Conservation (phyloP, 169 alveolate species). For the Babesia ovata region DNA sequence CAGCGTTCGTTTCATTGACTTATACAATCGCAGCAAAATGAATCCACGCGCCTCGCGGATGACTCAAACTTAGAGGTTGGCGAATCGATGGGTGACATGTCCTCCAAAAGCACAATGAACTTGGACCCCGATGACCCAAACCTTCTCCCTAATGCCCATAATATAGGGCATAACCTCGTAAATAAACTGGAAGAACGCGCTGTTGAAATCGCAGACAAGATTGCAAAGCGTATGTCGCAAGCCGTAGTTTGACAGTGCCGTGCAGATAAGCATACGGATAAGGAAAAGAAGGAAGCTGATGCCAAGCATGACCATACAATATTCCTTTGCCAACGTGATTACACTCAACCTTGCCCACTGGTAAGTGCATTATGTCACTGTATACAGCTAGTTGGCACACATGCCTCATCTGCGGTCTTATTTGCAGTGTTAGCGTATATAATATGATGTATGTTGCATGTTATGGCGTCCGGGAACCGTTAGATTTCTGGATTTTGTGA, state of each 20-base stretch:
- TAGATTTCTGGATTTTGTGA: too few species aligned
- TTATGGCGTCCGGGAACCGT: too few species aligned
- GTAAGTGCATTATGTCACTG: constrained; percentile 31
- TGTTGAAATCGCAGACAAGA: constrained; percentile 12
- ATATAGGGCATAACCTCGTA: background rate
- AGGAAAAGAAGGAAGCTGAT: constrained; percentile 19
- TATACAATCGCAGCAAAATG: constrained; percentile 1
- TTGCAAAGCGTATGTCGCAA: constrained; percentile 6
- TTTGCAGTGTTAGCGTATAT: too few species aligned
- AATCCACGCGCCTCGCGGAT: constrained; percentile 20
- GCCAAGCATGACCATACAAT: constrained; percentile 64
- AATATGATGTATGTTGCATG: too few species aligned
- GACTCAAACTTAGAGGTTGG: constrained; percentile 14
- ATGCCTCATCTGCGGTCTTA: too few species aligned
- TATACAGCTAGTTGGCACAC: too few species aligned
- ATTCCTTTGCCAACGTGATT: constrained; percentile 74
- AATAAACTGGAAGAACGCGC: constrained; percentile 19
- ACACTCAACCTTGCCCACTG: constrained; percentile 75
- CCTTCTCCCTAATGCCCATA: constrained; percentile 24
- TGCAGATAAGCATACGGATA: constrained; percentile 17
- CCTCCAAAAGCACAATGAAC: constrained; percentile 22
- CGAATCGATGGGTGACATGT: constrained; percentile 10
- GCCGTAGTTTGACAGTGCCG: background rate
- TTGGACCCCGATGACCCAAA: constrained; percentile 12
- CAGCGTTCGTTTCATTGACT: background rate